These are phyloP conservation scores for Kodamaea hsintzibuensis DNA, from an alignment of 805 yeast genomes.

Conservation along the genomic window DNA sequence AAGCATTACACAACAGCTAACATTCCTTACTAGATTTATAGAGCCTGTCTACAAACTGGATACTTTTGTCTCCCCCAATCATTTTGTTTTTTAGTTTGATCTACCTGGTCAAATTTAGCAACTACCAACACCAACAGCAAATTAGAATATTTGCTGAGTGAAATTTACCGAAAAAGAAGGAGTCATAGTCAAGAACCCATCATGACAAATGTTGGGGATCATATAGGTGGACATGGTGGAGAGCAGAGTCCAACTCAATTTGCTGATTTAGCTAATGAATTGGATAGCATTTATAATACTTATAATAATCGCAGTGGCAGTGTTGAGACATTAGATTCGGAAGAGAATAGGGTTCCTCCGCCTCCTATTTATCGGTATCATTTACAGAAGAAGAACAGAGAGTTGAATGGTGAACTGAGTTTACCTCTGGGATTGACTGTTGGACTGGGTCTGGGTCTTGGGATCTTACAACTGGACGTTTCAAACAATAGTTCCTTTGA, in stretches of 20 bases:
- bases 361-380: constrained; percentile 6
- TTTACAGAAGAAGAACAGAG: constrained; percentile 12
- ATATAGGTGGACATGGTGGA: constrained; percentile 1
- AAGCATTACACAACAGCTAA: not conserved
- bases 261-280: constrained; percentile 21
- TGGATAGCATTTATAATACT: constrained; percentile 27
- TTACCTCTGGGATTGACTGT: constrained; percentile 23
- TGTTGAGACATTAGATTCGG: constrained; percentile 31
- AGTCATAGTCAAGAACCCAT: not conserved
- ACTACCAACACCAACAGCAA: not conserved
- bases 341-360: constrained; percentile 17
- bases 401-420: constrained; percentile 25
- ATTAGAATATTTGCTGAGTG: not conserved
- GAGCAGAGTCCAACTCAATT: constrained; percentile 9
- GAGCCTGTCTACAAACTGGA: not conserved
- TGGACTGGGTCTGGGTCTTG: constrained; percentile 8
- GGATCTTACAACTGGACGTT: not conserved
- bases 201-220: not conserved
- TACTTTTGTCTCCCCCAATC: not conserved
- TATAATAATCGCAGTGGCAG: constrained; percentile 18
- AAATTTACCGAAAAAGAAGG: not conserved
- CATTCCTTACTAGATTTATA: not conserved
- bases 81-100: not conserved
- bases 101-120: not conserved
- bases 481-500: constrained; percentile 26